Percentiles rank a stretch among this genome's conserved stretches.
Evolutionary conservation across 2,329 filamentous ascomycete species (phyloP).

Genomic region (Triangularia setosa): DNA sequence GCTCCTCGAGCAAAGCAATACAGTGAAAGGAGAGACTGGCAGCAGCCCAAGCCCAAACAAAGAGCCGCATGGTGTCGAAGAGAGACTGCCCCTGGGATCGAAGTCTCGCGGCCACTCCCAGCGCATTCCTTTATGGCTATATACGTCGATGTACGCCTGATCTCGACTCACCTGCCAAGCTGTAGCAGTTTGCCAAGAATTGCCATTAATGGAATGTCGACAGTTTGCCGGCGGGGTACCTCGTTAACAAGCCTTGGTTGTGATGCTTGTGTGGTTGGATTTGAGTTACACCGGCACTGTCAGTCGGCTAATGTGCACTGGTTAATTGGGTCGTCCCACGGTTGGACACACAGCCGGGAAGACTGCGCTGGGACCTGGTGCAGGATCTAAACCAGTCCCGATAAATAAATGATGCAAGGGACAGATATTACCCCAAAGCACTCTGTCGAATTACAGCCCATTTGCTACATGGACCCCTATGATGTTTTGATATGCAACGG

Average conservation of each 20-base stretch:
- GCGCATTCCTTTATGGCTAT: not conserved
- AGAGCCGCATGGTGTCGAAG: not conserved
- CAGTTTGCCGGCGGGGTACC: not conserved
- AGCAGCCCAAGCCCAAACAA: not conserved
- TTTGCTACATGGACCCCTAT: too few species aligned
- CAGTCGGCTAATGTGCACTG: not conserved
- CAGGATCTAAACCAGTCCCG: not conserved
- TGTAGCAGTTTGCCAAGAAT: not conserved
- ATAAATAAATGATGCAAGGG: not conserved
- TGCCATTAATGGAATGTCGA: not conserved
- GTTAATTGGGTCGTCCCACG: not conserved
- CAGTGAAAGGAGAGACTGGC: not conserved
- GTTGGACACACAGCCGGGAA: not conserved
- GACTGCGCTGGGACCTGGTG: not conserved
- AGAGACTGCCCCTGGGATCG: not conserved
- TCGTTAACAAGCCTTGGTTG: not conserved
- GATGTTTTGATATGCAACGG: too few species aligned
- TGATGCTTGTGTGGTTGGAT: not conserved
- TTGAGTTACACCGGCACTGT: not conserved
- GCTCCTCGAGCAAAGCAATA: conserved; percentile 13
- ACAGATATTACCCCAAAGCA: not conserved
- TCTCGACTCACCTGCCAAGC: not conserved
- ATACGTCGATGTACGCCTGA: not conserved
- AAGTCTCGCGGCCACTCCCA: not conserved
- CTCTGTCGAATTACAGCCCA: too few species aligned